A percentile compares a stretch with the other conserved stretches of the same genome.
Evolutionary conservation across 179 eudicot species (phyloP).

Genomic region (Vitellaria paradoxa): DNA sequence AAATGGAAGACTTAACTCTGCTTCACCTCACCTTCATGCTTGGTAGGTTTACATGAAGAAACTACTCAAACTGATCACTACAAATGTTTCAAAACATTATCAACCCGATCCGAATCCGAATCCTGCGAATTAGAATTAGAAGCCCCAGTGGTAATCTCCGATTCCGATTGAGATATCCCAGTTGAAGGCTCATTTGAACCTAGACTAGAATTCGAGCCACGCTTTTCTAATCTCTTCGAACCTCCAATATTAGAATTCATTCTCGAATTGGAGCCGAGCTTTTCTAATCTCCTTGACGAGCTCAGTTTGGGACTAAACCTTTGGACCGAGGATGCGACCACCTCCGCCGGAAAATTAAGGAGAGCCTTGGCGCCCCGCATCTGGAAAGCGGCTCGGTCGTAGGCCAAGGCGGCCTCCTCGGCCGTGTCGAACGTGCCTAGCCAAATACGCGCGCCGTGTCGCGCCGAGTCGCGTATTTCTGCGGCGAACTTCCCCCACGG

Average conservation of each 20-base stretch:
- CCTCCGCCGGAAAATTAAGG: constrained; percentile 17
- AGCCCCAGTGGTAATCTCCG: not conserved
- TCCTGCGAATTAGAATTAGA: not conserved
- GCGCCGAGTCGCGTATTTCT: constrained; percentile 44
- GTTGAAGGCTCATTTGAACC: constrained; percentile 6
- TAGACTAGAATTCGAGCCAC: not conserved
- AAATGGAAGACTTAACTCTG: too few relatives aligned
- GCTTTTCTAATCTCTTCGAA: too few relatives aligned
- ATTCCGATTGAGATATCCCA: not conserved
- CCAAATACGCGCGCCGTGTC: constrained; percentile 46
- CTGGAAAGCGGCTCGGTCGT: constrained; percentile 44
- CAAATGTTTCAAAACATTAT: not conserved
- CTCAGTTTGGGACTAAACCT: constrained; percentile 18
- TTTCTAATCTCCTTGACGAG: not conserved
- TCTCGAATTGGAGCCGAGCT: constrained; percentile 5
- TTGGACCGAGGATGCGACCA: constrained; percentile 18
- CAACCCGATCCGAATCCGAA: not conserved
- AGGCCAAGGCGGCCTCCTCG: constrained; percentile 57
- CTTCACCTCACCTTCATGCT: too few relatives aligned
- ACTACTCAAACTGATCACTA: too few relatives aligned
- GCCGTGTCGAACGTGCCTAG: constrained; percentile 54
- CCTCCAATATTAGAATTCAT: too few relatives aligned
- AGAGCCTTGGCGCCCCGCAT: constrained; percentile 50
- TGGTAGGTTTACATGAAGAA: too few relatives aligned
- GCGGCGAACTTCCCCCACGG: constrained; percentile 77